phyloP scores from a whole-genome alignment of 176 grass and related monocot species.

The Musa itinerans region DNA sequence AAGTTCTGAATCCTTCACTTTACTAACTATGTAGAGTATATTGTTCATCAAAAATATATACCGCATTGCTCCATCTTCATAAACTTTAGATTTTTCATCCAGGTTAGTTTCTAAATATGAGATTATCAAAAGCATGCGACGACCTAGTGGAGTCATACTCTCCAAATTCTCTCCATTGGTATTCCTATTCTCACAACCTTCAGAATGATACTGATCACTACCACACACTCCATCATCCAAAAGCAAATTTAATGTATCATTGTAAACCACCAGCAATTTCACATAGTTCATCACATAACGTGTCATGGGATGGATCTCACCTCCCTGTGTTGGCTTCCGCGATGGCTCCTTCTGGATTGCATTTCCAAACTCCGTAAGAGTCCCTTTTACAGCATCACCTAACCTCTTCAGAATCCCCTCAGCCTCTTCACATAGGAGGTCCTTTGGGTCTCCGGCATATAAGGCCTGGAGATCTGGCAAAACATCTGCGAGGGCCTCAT shows the following conservation, averaged over 20 bases:
- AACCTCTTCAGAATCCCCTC: slow-evolving; percentile 66
- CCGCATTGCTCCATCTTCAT: slow-evolving; percentile 67
- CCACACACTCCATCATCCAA: slow-evolving; percentile 35
- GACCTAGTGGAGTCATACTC: slow-evolving; percentile 63
- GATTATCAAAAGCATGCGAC: slow-evolving; percentile 47
- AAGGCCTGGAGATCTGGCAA: slow-evolving; percentile 65
- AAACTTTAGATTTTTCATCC: slow-evolving; percentile 81
- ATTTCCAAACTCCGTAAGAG: slow-evolving; percentile 72
- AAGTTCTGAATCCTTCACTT: slow-evolving; percentile 85
- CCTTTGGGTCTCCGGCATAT: slow-evolving; percentile 49
- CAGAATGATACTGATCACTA: slow-evolving; percentile 20
- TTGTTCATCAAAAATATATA: slow-evolving; percentile 99
- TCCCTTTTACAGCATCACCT: slow-evolving; percentile 69
- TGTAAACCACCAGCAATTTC: slow-evolving; percentile 69
- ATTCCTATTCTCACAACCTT: slow-evolving; percentile 28
- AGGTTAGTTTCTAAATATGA: slow-evolving; percentile 90
- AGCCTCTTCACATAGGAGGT: slow-evolving; percentile 55
- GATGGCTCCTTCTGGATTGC: slow-evolving; percentile 77
- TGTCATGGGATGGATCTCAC: slow-evolving; percentile 89
- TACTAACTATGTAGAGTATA: slow-evolving; percentile 74
- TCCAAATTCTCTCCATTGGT: slow-evolving; percentile 38
- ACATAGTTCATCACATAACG: slow-evolving; percentile 98
- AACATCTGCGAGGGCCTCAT: slow-evolving; percentile 84
- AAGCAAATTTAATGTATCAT: slow-evolving; percentile 55
- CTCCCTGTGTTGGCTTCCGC: slow-evolving; percentile 56